Conservation (phyloP, 2,329 filamentous ascomycete genomes). For the Aspergillaceae sp. region DNA sequence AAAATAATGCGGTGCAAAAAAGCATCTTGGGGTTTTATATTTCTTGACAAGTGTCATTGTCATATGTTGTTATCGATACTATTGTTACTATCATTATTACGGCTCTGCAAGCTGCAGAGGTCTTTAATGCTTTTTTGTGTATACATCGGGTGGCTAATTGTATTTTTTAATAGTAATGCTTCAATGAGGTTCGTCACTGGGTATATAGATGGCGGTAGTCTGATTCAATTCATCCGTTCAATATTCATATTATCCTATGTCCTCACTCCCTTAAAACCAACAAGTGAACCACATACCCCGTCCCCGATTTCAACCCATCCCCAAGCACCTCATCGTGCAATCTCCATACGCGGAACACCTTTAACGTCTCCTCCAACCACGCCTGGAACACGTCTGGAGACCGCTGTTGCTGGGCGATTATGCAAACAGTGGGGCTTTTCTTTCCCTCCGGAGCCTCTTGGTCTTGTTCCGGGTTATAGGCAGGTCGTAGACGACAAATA, state of each 20-base stretch:
- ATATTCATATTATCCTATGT: no score
- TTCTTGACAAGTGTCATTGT: no score
- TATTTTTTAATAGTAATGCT: conserved; percentile 15
- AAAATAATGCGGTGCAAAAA: not conserved
- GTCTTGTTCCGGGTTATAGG: conserved; percentile 8
- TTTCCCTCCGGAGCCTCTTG: conserved; percentile 5
- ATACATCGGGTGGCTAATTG: conserved; percentile 10
- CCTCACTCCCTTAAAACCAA: conserved; percentile 48
- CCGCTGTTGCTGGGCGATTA: conserved; percentile 83
- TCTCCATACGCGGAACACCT: conserved; percentile 65
- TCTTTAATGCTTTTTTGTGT: conserved; percentile 14
- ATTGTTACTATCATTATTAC: not conserved
- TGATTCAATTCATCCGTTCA: not conserved
- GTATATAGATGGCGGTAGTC: not conserved
- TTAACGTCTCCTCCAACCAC: conserved; percentile 64
- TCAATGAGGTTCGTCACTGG: conserved; percentile 1
- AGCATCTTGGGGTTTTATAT: no score
- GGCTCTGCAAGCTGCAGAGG: conserved; percentile 6
- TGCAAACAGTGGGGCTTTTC: conserved; percentile 53
- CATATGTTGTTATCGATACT: not conserved
- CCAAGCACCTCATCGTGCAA: conserved; percentile 57
- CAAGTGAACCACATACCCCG: conserved; percentile 76
- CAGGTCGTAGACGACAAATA: conserved; percentile 53
- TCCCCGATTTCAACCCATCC: conserved; percentile 50
- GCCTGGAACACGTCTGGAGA: conserved; percentile 74